phyloP scores from a whole-genome alignment of 495 filamentous ascomycete genomes.

The Podospora appendiculata region DNA sequence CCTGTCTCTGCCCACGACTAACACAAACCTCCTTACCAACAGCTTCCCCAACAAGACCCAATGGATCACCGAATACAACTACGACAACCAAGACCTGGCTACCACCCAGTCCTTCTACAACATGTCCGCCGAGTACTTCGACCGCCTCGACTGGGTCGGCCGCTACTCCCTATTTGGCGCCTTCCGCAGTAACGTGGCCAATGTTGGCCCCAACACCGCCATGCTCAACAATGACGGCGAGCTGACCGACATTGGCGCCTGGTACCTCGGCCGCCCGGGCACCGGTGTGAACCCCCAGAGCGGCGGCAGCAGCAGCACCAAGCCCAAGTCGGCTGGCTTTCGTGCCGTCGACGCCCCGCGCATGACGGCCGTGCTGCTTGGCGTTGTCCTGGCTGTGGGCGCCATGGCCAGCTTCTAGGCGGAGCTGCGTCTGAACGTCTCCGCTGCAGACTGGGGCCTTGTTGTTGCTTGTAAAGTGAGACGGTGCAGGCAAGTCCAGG shows the following conservation, averaged over 20 bases:
- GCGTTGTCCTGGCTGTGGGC: background rate
- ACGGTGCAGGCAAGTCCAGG: no score
- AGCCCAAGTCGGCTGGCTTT: background rate
- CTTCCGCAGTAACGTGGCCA: slow-evolving; percentile 57
- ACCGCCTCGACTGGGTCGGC: slow-evolving; percentile 50
- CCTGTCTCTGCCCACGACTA: background rate
- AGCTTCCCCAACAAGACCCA: slow-evolving; percentile 52
- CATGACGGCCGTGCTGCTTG: background rate
- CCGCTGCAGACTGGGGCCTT: no score
- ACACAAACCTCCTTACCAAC: background rate
- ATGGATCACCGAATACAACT: slow-evolving; percentile 70
- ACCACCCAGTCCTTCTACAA: slow-evolving; percentile 60
- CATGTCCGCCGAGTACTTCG: slow-evolving; percentile 52
- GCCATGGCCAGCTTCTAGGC: background rate
- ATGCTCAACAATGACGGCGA: slow-evolving; percentile 55
- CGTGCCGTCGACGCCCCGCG: background rate
- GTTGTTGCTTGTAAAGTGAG: no score
- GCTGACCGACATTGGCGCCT: slow-evolving; percentile 65
- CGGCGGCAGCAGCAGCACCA: background rate
- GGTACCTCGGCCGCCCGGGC: slow-evolving; percentile 55
- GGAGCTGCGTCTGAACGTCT: background rate
- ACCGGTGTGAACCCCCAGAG: slow-evolving; percentile 31
- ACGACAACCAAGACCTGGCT: slow-evolving; percentile 38
- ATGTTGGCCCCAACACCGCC: slow-evolving; percentile 60
- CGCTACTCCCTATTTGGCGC: slow-evolving; percentile 69